Evolutionary conservation across 2,329 filamentous ascomycete species (phyloP), one percentile per base, ranked within the genome.

Genomic region (Raffaelea deltoideospora): DNA sequence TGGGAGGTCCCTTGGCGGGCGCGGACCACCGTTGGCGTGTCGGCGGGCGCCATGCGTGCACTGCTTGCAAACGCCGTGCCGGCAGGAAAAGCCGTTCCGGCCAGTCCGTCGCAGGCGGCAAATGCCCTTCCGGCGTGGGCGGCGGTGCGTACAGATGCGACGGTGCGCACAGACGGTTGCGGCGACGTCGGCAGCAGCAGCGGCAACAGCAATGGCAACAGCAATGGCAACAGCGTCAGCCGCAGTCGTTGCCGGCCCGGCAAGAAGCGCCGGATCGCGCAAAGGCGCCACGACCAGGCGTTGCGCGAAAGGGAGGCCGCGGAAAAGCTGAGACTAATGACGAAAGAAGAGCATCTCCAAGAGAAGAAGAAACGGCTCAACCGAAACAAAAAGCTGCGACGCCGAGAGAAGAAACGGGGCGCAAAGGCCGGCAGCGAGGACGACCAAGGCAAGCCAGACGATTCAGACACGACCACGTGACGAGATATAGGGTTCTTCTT

Each of bases 321-420:
- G 20, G 57, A 52, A 43, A 60, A 57, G 44, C 54, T 59, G 37
- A 46, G 55, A 34, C 13, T 10, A n/a, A 43, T 58, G 42, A 58
- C 59, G 15, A 76, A 72, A 52, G 70, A 73, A 48, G 64, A 72
- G 44, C 63, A 67, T 34, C 44, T 74, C 22, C 63, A 59, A 46
- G 69, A 75, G 38, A 76, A 76, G 60, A 74, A 73, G 58, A 73
- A 73, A 55, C 60, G 70, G 44, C 49, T 73, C 43, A 78, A 78
- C 45, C 55, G 69, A 39, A 52, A 66, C 46, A 75, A 70, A 58
- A 76, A 77, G 57, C 45, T 75, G 41, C 69, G 71, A 52, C 61
- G 64, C 48, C 63, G 65, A 47, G 61, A 64, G 31, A 76, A 76
- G 54, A 69, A 65, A 43, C 71, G 63, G 50, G 66, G 36, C 2